phyloP scores from a whole-genome alignment of 2,329 filamentous ascomycete genomes.

The Exutisphaerella laricina region DNA sequence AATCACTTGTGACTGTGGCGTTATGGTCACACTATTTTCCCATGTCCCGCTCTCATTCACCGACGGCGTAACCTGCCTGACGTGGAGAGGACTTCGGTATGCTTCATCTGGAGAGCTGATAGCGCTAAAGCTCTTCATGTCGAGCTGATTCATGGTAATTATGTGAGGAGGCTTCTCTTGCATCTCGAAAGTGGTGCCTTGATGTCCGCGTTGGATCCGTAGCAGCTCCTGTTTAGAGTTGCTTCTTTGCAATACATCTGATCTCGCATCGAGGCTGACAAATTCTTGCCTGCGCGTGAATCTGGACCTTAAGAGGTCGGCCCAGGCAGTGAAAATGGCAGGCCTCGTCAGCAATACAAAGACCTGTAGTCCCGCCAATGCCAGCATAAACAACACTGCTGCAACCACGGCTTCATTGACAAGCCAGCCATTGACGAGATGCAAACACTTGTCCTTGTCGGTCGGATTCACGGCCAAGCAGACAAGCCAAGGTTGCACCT shows the following conservation, averaged over 20 bases:
- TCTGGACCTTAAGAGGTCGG: constrained; percentile 53
- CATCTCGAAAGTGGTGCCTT: constrained; percentile 32
- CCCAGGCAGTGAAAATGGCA: constrained; percentile 83
- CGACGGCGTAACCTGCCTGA: constrained; percentile 3
- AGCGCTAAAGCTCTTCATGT: constrained; percentile 12
- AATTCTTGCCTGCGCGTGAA: constrained; percentile 64
- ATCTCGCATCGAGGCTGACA: constrained; percentile 70
- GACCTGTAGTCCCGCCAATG: constrained; percentile 76
- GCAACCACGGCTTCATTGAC: constrained; percentile 71
- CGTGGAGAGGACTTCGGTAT: constrained; percentile 14
- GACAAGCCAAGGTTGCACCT: constrained; percentile 60
- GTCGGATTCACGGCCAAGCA: constrained; percentile 60
- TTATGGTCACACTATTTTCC: background rate
- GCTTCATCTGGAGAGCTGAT: constrained; percentile 16
- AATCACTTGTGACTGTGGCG: constrained; percentile 1
- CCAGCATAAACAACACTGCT: constrained; percentile 75
- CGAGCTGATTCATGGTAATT: constrained; percentile 15
- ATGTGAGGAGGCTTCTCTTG: constrained; percentile 21
- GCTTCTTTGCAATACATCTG: constrained; percentile 18
- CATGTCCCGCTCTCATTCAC: background rate
- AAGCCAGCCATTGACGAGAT: constrained; percentile 55
- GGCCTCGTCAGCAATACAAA: constrained; percentile 74
- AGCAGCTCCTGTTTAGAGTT: constrained; percentile 21
- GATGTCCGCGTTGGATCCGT: constrained; percentile 25
- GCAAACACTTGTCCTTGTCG: constrained; percentile 62